Percentiles rank a stretch among this genome's conserved stretches.
Conservation (phyloP, 768 basidiomycete species). For the Pulveroboletus frians region DNA sequence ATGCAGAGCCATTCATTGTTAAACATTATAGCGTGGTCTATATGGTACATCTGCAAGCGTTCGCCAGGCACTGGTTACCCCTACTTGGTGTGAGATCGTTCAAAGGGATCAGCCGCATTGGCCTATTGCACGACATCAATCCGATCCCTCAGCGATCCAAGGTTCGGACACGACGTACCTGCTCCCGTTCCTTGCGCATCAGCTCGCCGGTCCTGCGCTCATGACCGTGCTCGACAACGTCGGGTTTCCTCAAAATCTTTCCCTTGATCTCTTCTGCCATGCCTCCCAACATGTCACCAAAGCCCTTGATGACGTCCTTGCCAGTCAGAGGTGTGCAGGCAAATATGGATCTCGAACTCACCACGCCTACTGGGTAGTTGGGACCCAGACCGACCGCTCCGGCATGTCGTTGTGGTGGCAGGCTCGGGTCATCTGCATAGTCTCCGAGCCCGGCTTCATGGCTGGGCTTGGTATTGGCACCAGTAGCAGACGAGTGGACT, state of each 20-base stretch:
- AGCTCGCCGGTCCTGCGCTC: constrained; percentile 38
- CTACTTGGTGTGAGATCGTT: background rate
- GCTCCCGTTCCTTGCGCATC: constrained; percentile 33
- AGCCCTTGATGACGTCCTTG: constrained; percentile 19
- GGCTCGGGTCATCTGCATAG: constrained; percentile 12
- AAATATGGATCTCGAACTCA: constrained; percentile 8
- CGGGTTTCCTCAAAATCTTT: constrained; percentile 34
- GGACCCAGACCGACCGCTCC: constrained; percentile 40
- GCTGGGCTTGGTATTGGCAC: constrained; percentile 7
- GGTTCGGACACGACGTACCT: constrained; percentile 6
- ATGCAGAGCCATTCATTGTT: too few relatives aligned
- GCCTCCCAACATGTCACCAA: constrained; percentile 36
- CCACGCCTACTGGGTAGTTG: constrained; percentile 29
- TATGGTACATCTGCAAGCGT: background rate
- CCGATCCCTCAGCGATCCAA: background rate
- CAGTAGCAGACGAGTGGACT: constrained; percentile 19
- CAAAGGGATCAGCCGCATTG: constrained; percentile 1
- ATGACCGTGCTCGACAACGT: constrained; percentile 34
- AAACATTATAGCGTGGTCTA: too few relatives aligned
- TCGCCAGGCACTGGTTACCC: background rate
- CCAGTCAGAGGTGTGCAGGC: background rate
- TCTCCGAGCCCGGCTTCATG: background rate
- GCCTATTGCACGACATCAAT: background rate
- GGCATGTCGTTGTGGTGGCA: constrained; percentile 39
- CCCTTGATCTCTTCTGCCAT: constrained; percentile 37